Evolutionary conservation across 2,329 filamentous ascomycete species (phyloP), one percentile per base, ranked within the genome.

Genomic region (Diaporthe amygdali): DNA sequence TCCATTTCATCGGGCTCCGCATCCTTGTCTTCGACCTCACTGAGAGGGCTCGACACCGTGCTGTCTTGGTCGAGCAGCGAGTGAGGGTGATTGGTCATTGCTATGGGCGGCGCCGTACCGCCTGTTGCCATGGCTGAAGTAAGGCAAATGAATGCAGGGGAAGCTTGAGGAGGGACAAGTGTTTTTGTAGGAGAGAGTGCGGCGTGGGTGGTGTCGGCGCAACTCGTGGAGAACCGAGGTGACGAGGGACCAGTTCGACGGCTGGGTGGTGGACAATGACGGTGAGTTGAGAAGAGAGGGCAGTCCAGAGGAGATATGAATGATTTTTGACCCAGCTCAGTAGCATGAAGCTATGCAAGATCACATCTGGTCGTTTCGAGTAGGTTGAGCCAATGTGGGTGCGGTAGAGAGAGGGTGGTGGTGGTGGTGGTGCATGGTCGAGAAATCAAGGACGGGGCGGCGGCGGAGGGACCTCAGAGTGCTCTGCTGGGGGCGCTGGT

Each of bases 11-110:
- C 92, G 74, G 93, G 90, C 66, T 94, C 92, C 52, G 86, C 88
- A 73, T 94, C 91, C 77, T 90, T 90, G 77, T 97, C 94, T 78
- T 95, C 95, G 70, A 97, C 93, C 77, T 98, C 96, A 84, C 94
- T 98, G 76, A 98, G 87, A 77, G 95, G 96, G 82, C 96, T 98
- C 47, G 95, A 98, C 67, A 93, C 87, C 79, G 91, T 91, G 80
- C 93, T 93, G 77, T 91, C 90, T 74, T 84, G 84, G 77, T 88
- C 88, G 74, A 83, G 82, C 63, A 81, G 78, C 72, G 84, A 81
- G 74, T 83, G 82, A 64, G 87, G 85, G 73, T 86, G 84, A 76
- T 85, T 84, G 75, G 85, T 85, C 76, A 84, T 82, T 76, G 84
- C 82, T 78, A 84, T 82, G 76, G 87, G 82, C 76, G 84, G 84